Evolutionary conservation across 768 basidiomycete species (phyloP), one percentile per base, ranked within the genome.

Genomic region (Glaciozyma antarctica): DNA sequence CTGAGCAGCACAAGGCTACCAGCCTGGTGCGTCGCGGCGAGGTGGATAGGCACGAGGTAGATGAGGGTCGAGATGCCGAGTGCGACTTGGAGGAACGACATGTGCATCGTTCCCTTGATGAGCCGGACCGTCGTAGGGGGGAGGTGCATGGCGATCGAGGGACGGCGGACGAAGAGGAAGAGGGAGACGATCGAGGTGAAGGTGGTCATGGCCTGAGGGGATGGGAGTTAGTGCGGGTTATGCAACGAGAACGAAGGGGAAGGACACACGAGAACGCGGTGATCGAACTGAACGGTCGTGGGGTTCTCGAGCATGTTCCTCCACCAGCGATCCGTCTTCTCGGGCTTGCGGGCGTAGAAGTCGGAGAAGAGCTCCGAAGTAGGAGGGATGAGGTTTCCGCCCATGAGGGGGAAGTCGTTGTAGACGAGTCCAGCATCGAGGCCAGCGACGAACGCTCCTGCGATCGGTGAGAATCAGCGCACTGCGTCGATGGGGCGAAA

Each of bases 401-500:
- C 94, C 65, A 66, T 66, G 7, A 87, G 78, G 0, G 95, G 95
- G 79, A 95, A 99, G 74, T 98, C 94, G 75, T 99, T 99, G 78
- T 98, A 98, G n/a, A 92, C 76, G 61, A 99, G 78, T 19, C 95
- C 95, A 1, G 95, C 95, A 75, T 99, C 95, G 51, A 99, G 81
- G 19, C 95, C 95, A 45, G 95, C 95, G 34, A 99, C 95, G 72
- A 99, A 98, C 7, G 95, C 95, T 59, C 95, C 94, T 94, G 74
- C 2, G 1, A n/a, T 19, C 5, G 15, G 38, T 58, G 28, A 57
- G 57, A 41, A 8, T 12, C 58, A 58, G 41, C 64, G 57, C 43
- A 47, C 61, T n/a, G n/a, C 10, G 3, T 48, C 47, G 28, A 8
- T 55, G 30, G 17, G 44, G 28, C 45, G 55, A 48, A 19, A 60